Conservation (phyloP, 495 filamentous ascomycete genomes). For the Podospora fimiseda region DNA sequence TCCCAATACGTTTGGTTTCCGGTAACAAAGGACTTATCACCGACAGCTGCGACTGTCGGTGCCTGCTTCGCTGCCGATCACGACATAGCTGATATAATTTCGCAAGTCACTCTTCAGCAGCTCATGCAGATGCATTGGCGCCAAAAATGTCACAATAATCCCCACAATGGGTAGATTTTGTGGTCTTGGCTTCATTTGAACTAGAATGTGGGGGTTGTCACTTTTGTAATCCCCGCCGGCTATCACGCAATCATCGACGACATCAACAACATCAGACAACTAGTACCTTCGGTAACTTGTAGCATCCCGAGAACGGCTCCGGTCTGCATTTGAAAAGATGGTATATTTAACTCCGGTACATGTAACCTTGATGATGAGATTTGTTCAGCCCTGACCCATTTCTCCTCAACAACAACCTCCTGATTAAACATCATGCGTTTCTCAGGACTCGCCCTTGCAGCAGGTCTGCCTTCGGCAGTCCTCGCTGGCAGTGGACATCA, state of each 20-base stretch:
- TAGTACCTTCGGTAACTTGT: not conserved
- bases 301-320: not conserved
- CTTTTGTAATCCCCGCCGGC: slow-evolving; percentile 16
- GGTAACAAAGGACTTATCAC: slow-evolving; percentile 3
- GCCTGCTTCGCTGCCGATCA: slow-evolving; percentile 11
- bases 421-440: slow-evolving; percentile 10
- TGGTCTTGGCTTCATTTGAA: not conserved
- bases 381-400: not conserved
- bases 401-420: not conserved
- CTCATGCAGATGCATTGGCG: slow-evolving; percentile 1
- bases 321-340: not conserved
- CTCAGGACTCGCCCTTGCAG: slow-evolving; percentile 10
- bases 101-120: slow-evolving; percentile 5
- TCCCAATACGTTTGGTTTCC: not conserved
- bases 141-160: not conserved
- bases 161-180: not conserved
- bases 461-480: slow-evolving; percentile 11
- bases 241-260: slow-evolving; percentile 22
- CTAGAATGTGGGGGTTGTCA: slow-evolving; percentile 2
- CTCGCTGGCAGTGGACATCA: slow-evolving; percentile 2
- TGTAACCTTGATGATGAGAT: not conserved
- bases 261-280: not conserved
- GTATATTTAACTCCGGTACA: too few species aligned
- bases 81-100: slow-evolving; percentile 20
- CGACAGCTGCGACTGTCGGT: not conserved